A percentile compares a stretch with the other conserved stretches of the same genome.
phyloP scores from a whole-genome alignment of 305 asterid genomes.

The Plantago coronopus region DNA sequence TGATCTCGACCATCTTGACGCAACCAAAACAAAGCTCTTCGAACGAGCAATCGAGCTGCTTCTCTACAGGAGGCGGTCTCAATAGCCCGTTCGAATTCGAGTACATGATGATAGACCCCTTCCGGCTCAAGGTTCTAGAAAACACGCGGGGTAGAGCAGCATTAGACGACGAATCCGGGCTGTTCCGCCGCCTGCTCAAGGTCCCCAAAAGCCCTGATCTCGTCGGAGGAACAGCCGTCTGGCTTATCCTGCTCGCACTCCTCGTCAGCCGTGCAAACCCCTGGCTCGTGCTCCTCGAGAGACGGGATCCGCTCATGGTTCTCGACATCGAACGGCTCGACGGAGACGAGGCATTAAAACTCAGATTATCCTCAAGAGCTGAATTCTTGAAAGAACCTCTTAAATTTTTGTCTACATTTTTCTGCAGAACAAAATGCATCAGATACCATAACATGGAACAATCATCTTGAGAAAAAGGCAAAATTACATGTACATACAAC shows the following conservation, averaged over 20 bases:
- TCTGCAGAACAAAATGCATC: background rate
- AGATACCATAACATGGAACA: no score
- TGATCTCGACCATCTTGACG: slow-evolving; percentile 50
- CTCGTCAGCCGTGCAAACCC: slow-evolving; percentile 19
- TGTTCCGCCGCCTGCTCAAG: slow-evolving; percentile 31
- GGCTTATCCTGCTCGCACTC: slow-evolving; percentile 20
- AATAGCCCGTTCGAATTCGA: slow-evolving; percentile 53
- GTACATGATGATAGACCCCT: slow-evolving; percentile 45
- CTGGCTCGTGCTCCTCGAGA: slow-evolving; percentile 4
- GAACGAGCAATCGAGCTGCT: slow-evolving; percentile 65
- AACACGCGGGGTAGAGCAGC: slow-evolving; percentile 20
- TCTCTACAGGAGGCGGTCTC: slow-evolving; percentile 51
- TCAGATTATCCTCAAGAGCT: background rate
- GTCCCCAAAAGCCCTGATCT: slow-evolving; percentile 14
- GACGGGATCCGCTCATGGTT: slow-evolving; percentile 1
- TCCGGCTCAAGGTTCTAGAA: slow-evolving; percentile 38
- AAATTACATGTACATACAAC: no score
- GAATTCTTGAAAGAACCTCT: background rate
- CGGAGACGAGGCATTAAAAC: background rate
- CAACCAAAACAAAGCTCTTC: slow-evolving; percentile 81
- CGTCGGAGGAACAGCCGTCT: background rate
- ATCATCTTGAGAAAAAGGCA: no score
- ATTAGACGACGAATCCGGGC: slow-evolving; percentile 21
- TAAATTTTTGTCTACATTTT: background rate
- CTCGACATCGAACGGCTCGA: slow-evolving; percentile 3